phyloP scores from a whole-genome alignment of 1,139 yeast genomes.

The Candida tetrigidarum region DNA sequence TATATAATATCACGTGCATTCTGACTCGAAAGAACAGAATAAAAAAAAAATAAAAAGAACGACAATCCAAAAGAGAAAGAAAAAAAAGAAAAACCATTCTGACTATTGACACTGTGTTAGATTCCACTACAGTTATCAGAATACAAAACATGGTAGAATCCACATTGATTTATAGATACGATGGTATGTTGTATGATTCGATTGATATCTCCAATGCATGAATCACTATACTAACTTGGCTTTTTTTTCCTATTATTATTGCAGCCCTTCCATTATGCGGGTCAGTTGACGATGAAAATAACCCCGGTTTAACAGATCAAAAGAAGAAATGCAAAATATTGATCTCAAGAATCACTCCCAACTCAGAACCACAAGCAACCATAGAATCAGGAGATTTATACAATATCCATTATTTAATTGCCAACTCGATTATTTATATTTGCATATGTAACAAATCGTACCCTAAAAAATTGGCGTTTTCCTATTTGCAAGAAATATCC shows the following conservation, averaged over 20 bases:
- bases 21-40: too few species aligned
- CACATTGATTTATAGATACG: slow-evolving; percentile 71
- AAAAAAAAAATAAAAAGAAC: background rate
- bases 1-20: background rate
- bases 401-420: slow-evolving; percentile 75
- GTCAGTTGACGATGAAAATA: slow-evolving; percentile 81
- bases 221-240: slow-evolving; percentile 6
- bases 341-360: slow-evolving; percentile 74
- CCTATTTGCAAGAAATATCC: slow-evolving; percentile 81
- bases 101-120: slow-evolving; percentile 8
- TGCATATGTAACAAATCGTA: slow-evolving; percentile 78
- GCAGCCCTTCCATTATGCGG: slow-evolving; percentile 87
- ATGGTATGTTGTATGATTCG: slow-evolving; percentile 50
- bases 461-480: slow-evolving; percentile 88
- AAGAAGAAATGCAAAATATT: slow-evolving; percentile 85
- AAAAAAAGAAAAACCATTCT: too few species aligned
- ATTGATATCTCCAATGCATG: background rate
- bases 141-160: slow-evolving; percentile 62
- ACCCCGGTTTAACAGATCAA: slow-evolving; percentile 64
- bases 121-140: background rate
- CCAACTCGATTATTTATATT: slow-evolving; percentile 69
- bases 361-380: slow-evolving; percentile 85
- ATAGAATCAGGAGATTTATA: slow-evolving; percentile 71
- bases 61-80: background rate
- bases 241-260: slow-evolving; percentile 8